Evolutionary conservation across 345 rosid species (phyloP), one percentile per base, ranked within the genome.

Genomic region (Rhodamnia argentea): DNA sequence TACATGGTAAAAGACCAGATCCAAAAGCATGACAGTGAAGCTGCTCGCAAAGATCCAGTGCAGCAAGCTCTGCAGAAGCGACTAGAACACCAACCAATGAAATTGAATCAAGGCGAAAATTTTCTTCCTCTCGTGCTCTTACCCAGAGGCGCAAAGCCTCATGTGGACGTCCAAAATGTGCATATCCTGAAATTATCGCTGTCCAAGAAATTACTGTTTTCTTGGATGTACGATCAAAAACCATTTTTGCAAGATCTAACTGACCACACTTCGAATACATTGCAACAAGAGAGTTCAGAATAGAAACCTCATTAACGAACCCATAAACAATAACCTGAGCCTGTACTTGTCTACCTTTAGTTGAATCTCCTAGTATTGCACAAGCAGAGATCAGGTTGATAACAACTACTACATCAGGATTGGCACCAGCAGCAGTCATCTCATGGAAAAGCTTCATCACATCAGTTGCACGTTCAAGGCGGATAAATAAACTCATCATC

Each of bases 181-280:
- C 84, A 29, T 32, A 90, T 47, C 91, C 92, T 16, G 92, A 91
- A 88, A 91, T 88, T 59, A 93, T 85, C 3, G 87, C 92, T 5
- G 92, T 87, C 95, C 93, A 93, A 22, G 95, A 90, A 88, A 90
- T 90, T 56, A 88, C 74, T 86, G 91, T 91, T 85, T 78, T 91
- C 81, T 74, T 78, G 27, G 37, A 81, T 60, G 83, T 83, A 62
- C 62, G 88, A 88, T 91, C 81, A 87, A 90, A 93, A 50, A 91
- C 82, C 40, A 59, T 54, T 86, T 57, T 88, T 13, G 92, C 90
- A 86, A 89, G 88, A 86, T 83, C 88, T n/a, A 93, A 85, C 62
- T 90, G 89, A 18, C 91, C 87, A 55, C 91, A 90, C 83, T 90
- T 93, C 1, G 91, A 90, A 88, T 93, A 93, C 94, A 91, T 90